Evolutionary conservation across 441 rosid species (phyloP), one percentile per base, ranked within the genome.

Genomic region (Euphorbia corollata): DNA sequence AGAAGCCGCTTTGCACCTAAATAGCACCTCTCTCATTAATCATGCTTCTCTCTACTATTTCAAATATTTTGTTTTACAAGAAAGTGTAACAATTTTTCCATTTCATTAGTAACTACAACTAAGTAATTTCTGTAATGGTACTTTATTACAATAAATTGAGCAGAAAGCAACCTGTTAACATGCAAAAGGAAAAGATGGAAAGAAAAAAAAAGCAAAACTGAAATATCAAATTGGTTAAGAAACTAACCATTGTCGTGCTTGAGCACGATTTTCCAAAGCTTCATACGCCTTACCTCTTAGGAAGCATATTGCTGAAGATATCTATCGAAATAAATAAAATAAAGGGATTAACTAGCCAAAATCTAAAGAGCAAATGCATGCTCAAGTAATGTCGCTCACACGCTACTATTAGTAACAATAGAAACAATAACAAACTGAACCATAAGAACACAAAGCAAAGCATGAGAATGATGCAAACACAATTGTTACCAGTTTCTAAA

Each of bases 211-310:
- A 60, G 7, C 6, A 6, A 32, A 2, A 32, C 2, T 32, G 36
- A 32, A 2, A 48, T 24, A 23, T 27, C 34, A 61, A 24, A 68
- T 38, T 41, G 64, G 59, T 24, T 8, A 45, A 48, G 68, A 57
- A 45, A 64, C 88, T 66, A 68, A 93, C 97, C 96, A 93, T 56
- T 74, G 89, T 67, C 96, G 86, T 78, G 97, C 95, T 69, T 84
- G 96, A 7, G 88, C 83, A 70, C 91, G 90, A 74, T 91, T 93
- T 79, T 93, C 93, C 75, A 91, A 77, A 64, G 96, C 99, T 79
- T 89, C 90, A 38, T 82, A 93, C 59, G 97, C 93, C 82, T 83
- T 89, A 59, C 99, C 99, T 82, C 96, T 82, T 47, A 93, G 68
- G 75, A 93, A 93, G 79, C 95, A 93, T 76, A 90, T 86, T 53